Evolutionary conservation across 768 basidiomycete species (phyloP).

Genomic region (Amanita fuliginea): DNA sequence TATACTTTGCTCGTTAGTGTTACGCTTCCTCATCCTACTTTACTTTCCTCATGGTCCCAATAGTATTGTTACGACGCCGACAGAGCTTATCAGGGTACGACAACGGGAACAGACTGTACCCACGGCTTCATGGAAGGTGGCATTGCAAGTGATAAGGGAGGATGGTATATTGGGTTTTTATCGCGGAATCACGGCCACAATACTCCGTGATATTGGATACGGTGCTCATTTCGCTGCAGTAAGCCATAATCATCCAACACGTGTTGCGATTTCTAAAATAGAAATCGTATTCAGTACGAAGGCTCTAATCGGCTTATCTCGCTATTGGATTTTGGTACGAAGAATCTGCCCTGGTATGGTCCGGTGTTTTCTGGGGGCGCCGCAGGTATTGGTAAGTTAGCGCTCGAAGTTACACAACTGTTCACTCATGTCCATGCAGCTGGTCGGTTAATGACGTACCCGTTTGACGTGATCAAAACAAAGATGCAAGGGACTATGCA

Average conservation of each 20-base stretch:
- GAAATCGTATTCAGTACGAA: slow-evolving; percentile 36
- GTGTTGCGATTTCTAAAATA: not conserved
- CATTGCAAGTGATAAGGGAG: slow-evolving; percentile 38
- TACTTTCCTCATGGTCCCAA: not conserved
- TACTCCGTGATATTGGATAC: slow-evolving; percentile 70
- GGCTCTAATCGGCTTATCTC: slow-evolving; percentile 46
- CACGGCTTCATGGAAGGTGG: slow-evolving; percentile 42
- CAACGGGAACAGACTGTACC: slow-evolving; percentile 49
- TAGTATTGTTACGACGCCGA: slow-evolving; percentile 72
- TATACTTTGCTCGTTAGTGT: slow-evolving; percentile 62
- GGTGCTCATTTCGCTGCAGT: slow-evolving; percentile 81
- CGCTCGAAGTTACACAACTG: not conserved
- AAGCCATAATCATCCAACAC: slow-evolving; percentile 15
- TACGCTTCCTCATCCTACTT: not conserved
- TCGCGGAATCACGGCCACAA: slow-evolving; percentile 65
- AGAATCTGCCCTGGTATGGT: slow-evolving; percentile 35
- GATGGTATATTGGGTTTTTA: slow-evolving; percentile 61
- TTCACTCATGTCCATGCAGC: slow-evolving; percentile 17
- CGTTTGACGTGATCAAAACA: slow-evolving; percentile 85
- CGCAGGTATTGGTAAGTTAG: slow-evolving; percentile 47
- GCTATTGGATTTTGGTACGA: slow-evolving; percentile 16
- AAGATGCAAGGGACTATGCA: slow-evolving; percentile 51
- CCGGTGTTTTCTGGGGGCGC: slow-evolving; percentile 65
- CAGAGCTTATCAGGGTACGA: slow-evolving; percentile 82
- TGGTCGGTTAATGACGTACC: slow-evolving; percentile 78